Evolutionary conservation across 257 asterid species (phyloP).

Genomic region (Solanum ossicruentum): DNA sequence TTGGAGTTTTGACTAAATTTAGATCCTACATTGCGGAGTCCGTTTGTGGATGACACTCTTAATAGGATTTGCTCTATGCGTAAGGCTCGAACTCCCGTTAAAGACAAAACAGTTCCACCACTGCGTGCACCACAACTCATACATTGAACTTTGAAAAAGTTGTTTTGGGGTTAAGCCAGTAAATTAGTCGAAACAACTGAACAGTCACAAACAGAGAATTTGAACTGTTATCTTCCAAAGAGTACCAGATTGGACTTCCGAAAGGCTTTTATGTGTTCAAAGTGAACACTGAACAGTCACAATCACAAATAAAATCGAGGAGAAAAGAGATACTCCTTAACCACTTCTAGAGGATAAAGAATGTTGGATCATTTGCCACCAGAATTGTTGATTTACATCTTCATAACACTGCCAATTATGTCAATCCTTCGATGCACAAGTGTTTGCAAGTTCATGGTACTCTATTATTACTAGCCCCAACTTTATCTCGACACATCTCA

Average conservation of each 20-base stretch:
- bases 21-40: too few species aligned
- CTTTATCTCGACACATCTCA: background rate
- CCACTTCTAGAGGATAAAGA: background rate
- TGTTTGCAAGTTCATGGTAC: background rate
- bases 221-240: background rate
- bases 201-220: background rate
- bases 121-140: too few species aligned
- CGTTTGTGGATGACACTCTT: too few species aligned
- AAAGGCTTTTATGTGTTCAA: background rate
- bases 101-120: too few species aligned
- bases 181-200: background rate
- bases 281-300: background rate
- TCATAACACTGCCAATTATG: background rate
- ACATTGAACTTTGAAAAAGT: too few species aligned
- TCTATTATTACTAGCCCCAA: background rate
- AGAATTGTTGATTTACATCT: background rate
- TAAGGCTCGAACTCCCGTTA: too few species aligned
- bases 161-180: too few species aligned
- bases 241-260: background rate
- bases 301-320: background rate
- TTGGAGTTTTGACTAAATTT: too few species aligned
- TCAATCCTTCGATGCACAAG: slow-evolving; percentile 1
- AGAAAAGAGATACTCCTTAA: background rate
- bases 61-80: too few species aligned
- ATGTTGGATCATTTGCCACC: background rate